phyloP scores from a whole-genome alignment of 768 basidiomycete species.

The Hemileccinum rubropunctum region DNA sequence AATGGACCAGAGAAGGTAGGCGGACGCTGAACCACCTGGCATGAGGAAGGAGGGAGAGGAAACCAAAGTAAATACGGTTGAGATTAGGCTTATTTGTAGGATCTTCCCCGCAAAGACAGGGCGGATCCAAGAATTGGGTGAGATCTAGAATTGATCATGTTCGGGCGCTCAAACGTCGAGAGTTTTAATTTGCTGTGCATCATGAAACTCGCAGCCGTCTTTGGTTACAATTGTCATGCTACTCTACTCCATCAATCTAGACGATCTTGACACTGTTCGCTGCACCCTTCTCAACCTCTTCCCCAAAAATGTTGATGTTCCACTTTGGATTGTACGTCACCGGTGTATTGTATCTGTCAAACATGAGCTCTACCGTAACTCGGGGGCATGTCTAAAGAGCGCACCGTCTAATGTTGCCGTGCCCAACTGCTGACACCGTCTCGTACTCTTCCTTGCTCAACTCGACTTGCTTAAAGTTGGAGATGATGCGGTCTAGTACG shows the following conservation, averaged over 20 bases:
- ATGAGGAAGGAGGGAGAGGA: slow-evolving; percentile 39
- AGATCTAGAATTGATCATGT: background rate
- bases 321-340: slow-evolving; percentile 57
- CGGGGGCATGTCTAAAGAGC: slow-evolving; percentile 1
- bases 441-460: slow-evolving; percentile 68
- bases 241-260: slow-evolving; percentile 5
- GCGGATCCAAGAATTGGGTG: background rate
- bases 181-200: too few species aligned
- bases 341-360: slow-evolving; percentile 54
- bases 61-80: slow-evolving; percentile 4
- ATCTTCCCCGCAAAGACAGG: slow-evolving; percentile 23
- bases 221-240: too few species aligned
- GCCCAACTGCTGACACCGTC: slow-evolving; percentile 40
- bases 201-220: background rate
- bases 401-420: slow-evolving; percentile 35
- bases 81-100: slow-evolving; percentile 11
- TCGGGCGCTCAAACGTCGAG: slow-evolving; percentile 1
- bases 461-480: slow-evolving; percentile 76
- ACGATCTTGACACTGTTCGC: slow-evolving; percentile 32
- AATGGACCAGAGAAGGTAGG: slow-evolving; percentile 75
- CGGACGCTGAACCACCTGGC: slow-evolving; percentile 71
- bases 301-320: slow-evolving; percentile 72
- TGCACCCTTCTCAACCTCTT: slow-evolving; percentile 50
- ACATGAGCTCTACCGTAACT: background rate
- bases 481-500: slow-evolving; percentile 54